Percentiles rank a stretch among this genome's conserved stretches.
phyloP scores from a whole-genome alignment of 106 monocot species.

The Phalaenopsis aphrodite region DNA sequence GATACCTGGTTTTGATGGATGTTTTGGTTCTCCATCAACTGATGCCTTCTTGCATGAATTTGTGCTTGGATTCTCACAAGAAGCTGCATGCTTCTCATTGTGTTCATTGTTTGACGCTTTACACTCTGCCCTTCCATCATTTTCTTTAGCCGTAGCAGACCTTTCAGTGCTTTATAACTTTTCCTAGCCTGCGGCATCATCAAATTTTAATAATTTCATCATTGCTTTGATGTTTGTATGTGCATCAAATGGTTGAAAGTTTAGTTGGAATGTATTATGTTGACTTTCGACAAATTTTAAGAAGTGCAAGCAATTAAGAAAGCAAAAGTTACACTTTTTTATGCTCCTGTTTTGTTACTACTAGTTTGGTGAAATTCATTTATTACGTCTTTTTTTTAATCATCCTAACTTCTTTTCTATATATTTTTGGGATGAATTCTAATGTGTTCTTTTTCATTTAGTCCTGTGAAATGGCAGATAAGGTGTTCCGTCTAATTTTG shows the following conservation, averaged over 20 bases:
- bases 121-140: constrained; percentile 57
- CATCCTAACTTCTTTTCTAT: not conserved
- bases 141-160: constrained; percentile 61
- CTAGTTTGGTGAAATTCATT: not conserved
- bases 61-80: constrained; percentile 68
- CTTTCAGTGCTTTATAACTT: constrained; percentile 49
- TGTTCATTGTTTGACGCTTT: constrained; percentile 59
- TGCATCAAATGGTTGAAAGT: not conserved
- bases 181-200: constrained; percentile 54
- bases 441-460: not conserved
- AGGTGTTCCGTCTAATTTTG: not conserved
- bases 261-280: not conserved
- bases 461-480: not conserved
- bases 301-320: not conserved
- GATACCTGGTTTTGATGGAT: constrained; percentile 19
- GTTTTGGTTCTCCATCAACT: constrained; percentile 51
- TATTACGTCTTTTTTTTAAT: not conserved
- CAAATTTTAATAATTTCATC: not conserved
- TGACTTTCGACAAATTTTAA: not conserved
- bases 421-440: not conserved
- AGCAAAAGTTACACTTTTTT: not conserved
- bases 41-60: constrained; percentile 41
- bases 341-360: not conserved
- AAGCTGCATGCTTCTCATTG: constrained; percentile 67
- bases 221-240: not conserved